phyloP scores from a whole-genome alignment of 1,284 basidiomycete species.

The Ceratobasidium sp. region DNA sequence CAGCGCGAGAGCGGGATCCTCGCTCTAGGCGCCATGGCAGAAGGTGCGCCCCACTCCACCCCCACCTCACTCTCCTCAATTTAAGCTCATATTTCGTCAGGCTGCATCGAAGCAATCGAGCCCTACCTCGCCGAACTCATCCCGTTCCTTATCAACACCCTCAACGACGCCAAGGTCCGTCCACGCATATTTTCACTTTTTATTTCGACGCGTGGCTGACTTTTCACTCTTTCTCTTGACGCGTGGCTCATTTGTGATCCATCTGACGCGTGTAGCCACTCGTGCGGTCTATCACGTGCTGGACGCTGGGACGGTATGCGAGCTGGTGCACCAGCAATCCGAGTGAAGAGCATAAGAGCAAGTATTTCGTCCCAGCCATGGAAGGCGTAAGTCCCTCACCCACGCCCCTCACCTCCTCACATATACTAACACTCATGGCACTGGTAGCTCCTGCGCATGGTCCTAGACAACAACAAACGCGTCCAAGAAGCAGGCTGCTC shows the following conservation, averaged over 20 bases:
- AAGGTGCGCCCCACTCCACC: constrained; percentile 71
- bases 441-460: constrained; percentile 90
- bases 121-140: constrained; percentile 94
- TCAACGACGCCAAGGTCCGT: constrained; percentile 90
- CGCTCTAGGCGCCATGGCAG: constrained; percentile 97
- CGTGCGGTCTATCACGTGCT: constrained; percentile 98
- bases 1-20: constrained; percentile 96
- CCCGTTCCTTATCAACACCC: constrained; percentile 90
- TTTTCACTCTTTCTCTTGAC: background rate
- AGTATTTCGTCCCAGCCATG: constrained; percentile 96
- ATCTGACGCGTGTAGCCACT: constrained; percentile 69
- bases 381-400: constrained; percentile 83
- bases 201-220: background rate
- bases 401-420: background rate
- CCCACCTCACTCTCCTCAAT: constrained; percentile 32
- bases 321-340: constrained; percentile 92
- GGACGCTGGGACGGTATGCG: constrained; percentile 99
- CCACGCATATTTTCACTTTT: constrained; percentile 19
- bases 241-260: background rate
- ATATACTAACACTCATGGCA: constrained; percentile 1
- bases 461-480: constrained; percentile 99
- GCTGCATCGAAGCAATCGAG: constrained; percentile 96
- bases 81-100: constrained; percentile 60
- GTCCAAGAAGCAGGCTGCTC: constrained; percentile 99
- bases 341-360: constrained; percentile 87